These are phyloP conservation scores for Kokia cookei DNA, from an alignment of 441 rosid species.

Conservation along the genomic window DNA sequence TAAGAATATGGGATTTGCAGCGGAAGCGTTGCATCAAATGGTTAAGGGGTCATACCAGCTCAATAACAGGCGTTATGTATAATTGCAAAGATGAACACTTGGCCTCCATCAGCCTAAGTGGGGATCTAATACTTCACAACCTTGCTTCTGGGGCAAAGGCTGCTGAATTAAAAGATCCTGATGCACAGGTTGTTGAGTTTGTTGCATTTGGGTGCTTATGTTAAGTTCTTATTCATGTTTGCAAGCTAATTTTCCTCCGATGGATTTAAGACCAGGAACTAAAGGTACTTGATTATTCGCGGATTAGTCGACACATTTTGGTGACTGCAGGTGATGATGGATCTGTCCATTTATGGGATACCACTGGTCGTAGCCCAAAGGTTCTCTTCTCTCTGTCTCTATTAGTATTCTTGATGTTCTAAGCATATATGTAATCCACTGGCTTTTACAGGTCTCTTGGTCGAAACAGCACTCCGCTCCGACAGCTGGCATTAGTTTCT, in stretches of 20 bases:
- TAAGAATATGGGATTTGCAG: slow-evolving; percentile 96
- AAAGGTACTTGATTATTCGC: slow-evolving; percentile 92
- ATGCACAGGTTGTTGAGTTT: slow-evolving; percentile 77
- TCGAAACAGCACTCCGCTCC: slow-evolving; percentile 94
- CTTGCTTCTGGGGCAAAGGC: slow-evolving; percentile 89
- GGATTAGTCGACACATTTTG: slow-evolving; percentile 82
- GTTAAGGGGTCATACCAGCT: slow-evolving; percentile 85
- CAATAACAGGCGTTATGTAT: slow-evolving; percentile 86
- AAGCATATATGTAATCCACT: slow-evolving; percentile 12
- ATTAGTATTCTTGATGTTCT: background rate
- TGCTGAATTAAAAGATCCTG: slow-evolving; percentile 88
- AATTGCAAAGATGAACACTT: slow-evolving; percentile 95
- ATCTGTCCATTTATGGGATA: slow-evolving; percentile 89
- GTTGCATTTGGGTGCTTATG: slow-evolving; percentile 13
- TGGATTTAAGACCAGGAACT: slow-evolving; percentile 83
- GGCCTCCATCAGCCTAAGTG: slow-evolving; percentile 87
- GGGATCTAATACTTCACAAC: slow-evolving; percentile 89
- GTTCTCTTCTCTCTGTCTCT: slow-evolving; percentile 23
- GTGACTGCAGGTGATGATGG: slow-evolving; percentile 99
- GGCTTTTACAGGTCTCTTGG: slow-evolving; percentile 74
- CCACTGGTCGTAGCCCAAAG: slow-evolving; percentile 91
- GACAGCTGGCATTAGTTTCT: slow-evolving; percentile 84
- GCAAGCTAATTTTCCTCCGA: slow-evolving; percentile 32
- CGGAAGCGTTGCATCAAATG: slow-evolving; percentile 85
- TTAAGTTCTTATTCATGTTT: slow-evolving; percentile 12